Conservation (phyloP, 257 asterid genomes). For the Orobanche coerulescens region DNA sequence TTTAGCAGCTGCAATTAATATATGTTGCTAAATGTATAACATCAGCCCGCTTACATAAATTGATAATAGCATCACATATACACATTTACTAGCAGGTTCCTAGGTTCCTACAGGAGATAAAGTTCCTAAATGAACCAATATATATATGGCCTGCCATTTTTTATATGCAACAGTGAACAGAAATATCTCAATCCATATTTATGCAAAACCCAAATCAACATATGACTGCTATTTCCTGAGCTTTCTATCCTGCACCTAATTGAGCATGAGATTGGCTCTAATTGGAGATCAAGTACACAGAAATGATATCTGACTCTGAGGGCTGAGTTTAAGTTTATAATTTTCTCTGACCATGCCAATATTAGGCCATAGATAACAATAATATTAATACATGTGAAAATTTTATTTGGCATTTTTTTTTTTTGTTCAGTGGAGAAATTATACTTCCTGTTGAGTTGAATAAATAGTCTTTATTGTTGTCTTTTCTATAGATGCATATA, state of each 20-base stretch:
- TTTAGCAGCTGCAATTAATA: too few relatives aligned
- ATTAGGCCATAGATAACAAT: conserved; percentile 4
- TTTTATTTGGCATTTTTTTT: conserved; percentile 5
- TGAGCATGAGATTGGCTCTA: background rate
- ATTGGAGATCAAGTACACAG: background rate
- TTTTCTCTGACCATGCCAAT: conserved; percentile 1
- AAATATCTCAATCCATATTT: background rate
- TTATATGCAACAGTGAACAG: background rate
- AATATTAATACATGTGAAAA: background rate
- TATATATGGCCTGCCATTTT: background rate
- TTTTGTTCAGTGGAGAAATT: background rate
- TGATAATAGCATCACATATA: too few relatives aligned
- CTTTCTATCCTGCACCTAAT: conserved; percentile 6
- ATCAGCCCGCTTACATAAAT: too few relatives aligned
- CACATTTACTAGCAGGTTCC: too few relatives aligned
- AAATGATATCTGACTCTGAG: background rate
- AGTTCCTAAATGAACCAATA: too few relatives aligned
- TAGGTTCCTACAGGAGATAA: too few relatives aligned
- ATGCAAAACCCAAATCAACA: background rate
- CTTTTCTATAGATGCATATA: too few relatives aligned
- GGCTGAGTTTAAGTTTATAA: background rate
- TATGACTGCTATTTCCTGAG: conserved; percentile 3
- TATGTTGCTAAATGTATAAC: too few relatives aligned
- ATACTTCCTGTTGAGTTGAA: background rate
- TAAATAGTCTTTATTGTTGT: too few relatives aligned